phyloP scores from a whole-genome alignment of 1,139 yeast genomes.

The Yamadazyma diddensiae region DNA sequence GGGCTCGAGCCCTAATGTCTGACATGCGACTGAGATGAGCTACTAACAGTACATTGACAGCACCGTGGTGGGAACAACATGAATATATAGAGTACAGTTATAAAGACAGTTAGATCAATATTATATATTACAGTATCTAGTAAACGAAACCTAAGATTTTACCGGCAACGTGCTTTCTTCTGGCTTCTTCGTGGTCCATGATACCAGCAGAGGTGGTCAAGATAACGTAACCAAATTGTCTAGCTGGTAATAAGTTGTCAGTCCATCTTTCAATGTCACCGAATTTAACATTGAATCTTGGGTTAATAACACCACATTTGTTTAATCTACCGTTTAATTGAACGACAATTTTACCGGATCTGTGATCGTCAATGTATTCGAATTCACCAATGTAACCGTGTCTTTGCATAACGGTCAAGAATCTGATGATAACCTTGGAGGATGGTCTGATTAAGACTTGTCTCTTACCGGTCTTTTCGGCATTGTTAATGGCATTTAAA shows the following conservation, averaged over 20 bases:
- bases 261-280: constrained; percentile 95
- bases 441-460: constrained; percentile 97
- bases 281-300: constrained; percentile 92
- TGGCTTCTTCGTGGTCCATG: constrained; percentile 99
- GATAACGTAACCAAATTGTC: constrained; percentile 95
- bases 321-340: constrained; percentile 95
- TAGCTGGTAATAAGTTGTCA: constrained; percentile 90
- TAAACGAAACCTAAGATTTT: constrained; percentile 93
- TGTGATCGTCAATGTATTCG: constrained; percentile 96
- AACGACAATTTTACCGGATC: constrained; percentile 93
- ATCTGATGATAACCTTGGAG: constrained; percentile 94
- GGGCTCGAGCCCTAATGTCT: constrained; percentile 12
- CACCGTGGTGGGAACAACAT: too few species aligned
- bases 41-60: too few species aligned
- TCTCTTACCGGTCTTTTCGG: constrained; percentile 98
- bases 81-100: not conserved
- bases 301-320: constrained; percentile 96
- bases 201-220: constrained; percentile 98
- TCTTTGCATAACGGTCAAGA: constrained; percentile 93
- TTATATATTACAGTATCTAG: constrained; percentile 28
- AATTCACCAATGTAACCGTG: constrained; percentile 80
- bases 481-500: constrained; percentile 93
- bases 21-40: too few species aligned
- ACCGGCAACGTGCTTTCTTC: constrained; percentile 98
- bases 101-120: not conserved